Evolutionary conservation across 169 alveolate species (phyloP), one percentile per base, ranked within the genome.

Genomic region (Ichthyophthirius multifiliis): DNA sequence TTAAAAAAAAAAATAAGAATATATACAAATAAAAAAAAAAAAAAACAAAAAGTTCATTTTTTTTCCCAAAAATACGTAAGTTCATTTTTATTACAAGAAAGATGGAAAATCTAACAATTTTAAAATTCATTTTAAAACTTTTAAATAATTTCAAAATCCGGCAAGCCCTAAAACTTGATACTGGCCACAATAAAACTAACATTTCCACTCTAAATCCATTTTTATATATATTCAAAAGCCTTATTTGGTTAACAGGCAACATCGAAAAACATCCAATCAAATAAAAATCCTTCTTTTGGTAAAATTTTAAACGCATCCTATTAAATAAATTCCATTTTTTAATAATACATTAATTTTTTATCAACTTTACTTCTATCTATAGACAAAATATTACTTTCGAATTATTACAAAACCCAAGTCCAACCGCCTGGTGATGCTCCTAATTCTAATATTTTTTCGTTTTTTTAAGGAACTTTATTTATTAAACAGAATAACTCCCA

Each of bases 371-470:
- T 27, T 55, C 18, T 55, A 23, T 55, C 71, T 3, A 34, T 27
- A 15, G 71, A 55, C 13, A 55, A 6, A 27, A 55, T 55, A 13
- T 55, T 55, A 55, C 43, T 1, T 0, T 18, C 71, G 31, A 55
- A 55, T 9, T 55, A 55, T 7, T 55, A 23, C 4, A 55, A 5
- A 3, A 55, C 71, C 71, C 71, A 55, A 20, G 71, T 55, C 71
- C 71, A 55, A 20, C 71, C 71, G 2, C 71, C 71, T 12, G 71
- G 71, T 27, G 43, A 55, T 13, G 71, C 23, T n/a, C 71, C 71
- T 55, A 55, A 55, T 5, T 55, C 71, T 27, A 55, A 27, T 9
- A 55, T 23, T 27, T 27, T 27, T 23, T 55, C 41, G 4, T 27
- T 27, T 27, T 55, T 55, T 55, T 55, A 27, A 4, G 71, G 71